Percentiles rank a stretch among this genome's conserved stretches.
Conservation (phyloP, 202 grass and related monocot species). For the Digitaria exilis region DNA sequence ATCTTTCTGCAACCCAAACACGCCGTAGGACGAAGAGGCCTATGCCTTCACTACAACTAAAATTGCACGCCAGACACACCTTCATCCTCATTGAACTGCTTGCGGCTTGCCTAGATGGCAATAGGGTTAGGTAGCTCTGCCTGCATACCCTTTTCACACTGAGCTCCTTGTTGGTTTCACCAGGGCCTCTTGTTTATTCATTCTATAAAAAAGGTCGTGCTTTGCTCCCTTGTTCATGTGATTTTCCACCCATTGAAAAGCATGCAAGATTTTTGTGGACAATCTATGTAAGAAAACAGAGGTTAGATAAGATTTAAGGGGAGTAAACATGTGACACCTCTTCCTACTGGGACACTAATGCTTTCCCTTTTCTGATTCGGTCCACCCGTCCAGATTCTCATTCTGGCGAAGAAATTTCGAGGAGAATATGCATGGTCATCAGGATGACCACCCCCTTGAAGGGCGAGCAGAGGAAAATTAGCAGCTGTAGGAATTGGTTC, state of each 20-base stretch:
- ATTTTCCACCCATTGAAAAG: not conserved
- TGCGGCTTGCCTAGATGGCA: not conserved
- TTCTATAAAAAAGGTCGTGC: not conserved
- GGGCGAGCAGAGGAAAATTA: not conserved
- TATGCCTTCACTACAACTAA: too few species aligned
- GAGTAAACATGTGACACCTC: not conserved
- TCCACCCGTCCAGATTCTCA: not conserved
- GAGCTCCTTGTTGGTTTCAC: not conserved
- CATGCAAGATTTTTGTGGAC: not conserved
- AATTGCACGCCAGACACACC: too few species aligned
- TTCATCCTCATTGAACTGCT: too few species aligned
- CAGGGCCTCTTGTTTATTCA: not conserved
- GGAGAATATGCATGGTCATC: not conserved
- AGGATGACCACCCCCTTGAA: not conserved
- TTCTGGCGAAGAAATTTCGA: not conserved
- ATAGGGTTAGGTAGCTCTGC: not conserved
- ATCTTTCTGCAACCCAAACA: too few species aligned
- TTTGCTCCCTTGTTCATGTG: not conserved
- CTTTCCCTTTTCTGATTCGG: not conserved
- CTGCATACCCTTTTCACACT: slow-evolving; percentile 7
- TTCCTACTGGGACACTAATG: not conserved
- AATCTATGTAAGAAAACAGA: not conserved
- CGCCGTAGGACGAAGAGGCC: too few species aligned
- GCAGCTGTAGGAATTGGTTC: not conserved
- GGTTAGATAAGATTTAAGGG: not conserved